A percentile compares a stretch with the other conserved stretches of the same genome.
These are phyloP conservation scores for Fusarium anthophilum DNA, from an alignment of 2,329 filamentous ascomycete genomes.

Conservation along the genomic window DNA sequence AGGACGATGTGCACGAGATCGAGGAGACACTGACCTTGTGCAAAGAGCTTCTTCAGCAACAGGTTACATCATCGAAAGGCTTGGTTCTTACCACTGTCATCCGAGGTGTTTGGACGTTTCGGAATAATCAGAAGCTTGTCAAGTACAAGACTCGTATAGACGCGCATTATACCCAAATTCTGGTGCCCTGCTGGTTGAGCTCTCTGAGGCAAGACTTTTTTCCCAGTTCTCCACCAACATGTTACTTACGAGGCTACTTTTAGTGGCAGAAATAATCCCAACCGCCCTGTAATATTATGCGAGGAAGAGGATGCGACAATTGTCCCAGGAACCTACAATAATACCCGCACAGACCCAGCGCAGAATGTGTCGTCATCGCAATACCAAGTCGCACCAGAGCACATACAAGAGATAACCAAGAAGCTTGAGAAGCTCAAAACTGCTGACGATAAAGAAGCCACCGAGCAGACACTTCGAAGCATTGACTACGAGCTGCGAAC, in stretches of 20 bases:
- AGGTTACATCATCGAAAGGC: neutral
- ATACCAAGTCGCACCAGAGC: neutral
- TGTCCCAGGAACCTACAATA: neutral
- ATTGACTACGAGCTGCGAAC: neutral
- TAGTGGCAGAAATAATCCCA: neutral
- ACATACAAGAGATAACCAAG: neutral
- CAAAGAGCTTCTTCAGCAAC: neutral
- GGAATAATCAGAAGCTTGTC: neutral
- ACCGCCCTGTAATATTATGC: too few relatives aligned
- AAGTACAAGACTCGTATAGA: conserved; percentile 8
- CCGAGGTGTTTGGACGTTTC: neutral
- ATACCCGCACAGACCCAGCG: neutral
- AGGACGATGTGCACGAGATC: too few relatives aligned
- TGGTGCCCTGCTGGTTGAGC: neutral
- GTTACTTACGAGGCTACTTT: neutral
- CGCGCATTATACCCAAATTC: neutral
- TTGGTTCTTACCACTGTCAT: neutral
- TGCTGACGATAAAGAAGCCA: neutral
- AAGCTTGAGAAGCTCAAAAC: neutral
- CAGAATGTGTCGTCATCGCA: neutral
- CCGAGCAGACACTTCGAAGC: neutral
- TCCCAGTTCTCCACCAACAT: rapidly evolving
- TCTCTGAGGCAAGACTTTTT: neutral
- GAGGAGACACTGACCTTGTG: neutral
- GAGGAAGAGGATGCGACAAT: neutral